These are phyloP conservation scores for Atkinsonella texensis DNA, from an alignment of 2,329 filamentous ascomycete species.

Conservation along the genomic window DNA sequence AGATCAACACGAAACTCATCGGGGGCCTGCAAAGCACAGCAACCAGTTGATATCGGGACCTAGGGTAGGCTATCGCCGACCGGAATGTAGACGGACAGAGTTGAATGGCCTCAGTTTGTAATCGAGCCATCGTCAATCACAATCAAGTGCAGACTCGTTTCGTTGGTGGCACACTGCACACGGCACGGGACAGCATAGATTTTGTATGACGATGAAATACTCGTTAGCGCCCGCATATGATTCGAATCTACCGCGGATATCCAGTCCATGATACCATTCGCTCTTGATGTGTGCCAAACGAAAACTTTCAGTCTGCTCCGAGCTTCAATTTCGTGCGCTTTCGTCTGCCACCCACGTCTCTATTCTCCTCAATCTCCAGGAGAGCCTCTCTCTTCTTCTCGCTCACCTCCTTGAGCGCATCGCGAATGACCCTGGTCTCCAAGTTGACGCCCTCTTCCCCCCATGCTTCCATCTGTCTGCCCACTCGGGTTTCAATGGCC, in stretches of 20 bases:
- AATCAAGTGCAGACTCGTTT: no score
- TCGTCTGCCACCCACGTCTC: conserved; percentile 80
- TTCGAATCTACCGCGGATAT: background rate
- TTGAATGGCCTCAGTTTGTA: no score
- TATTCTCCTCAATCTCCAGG: conserved; percentile 82
- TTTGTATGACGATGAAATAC: no score
- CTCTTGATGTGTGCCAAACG: background rate
- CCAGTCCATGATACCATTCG: background rate
- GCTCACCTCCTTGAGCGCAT: conserved; percentile 79
- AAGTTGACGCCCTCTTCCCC: conserved; percentile 84
- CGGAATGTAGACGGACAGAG: no score
- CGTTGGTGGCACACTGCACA: no score
- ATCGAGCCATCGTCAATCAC: no score
- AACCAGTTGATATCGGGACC: no score
- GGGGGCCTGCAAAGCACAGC: no score
- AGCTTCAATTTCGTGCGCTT: conserved; percentile 50
- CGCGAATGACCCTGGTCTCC: conserved; percentile 77
- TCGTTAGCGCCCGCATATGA: no score
- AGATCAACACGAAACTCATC: no score
- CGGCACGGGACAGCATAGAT: no score
- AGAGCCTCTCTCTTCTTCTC: conserved; percentile 90
- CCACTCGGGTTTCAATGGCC: conserved; percentile 77
- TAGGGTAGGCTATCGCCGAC: no score
- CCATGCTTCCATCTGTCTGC: conserved; percentile 71
- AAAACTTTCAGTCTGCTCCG: conserved; percentile 17